Base-by-base conservation (phyloP, 2,329 filamentous ascomycete species). In the Talaromyces sp. region DNA sequence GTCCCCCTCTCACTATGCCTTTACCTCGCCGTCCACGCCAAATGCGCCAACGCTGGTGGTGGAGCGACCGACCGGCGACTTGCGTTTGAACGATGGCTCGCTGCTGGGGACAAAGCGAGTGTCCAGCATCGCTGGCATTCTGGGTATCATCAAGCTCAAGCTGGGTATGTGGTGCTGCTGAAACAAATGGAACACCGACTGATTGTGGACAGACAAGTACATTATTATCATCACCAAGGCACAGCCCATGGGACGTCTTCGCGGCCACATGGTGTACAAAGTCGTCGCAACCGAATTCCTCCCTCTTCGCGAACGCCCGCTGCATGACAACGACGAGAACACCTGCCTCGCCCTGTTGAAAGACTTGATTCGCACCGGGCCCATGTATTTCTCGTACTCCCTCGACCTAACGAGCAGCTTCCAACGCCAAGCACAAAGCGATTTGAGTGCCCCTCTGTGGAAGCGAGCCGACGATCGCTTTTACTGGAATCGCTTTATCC, bases 311-410 rank as follows among this genome's bases (percentile, higher is more conserved):
- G 94, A 97, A 78, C 89, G 91, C 66, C 88, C 91, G 66, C 86
- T 97, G 63, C 91, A 90, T 76, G 94, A 99, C 71, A 86, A 88
- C 51, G 94, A 99, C 73, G 94, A 99, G 81, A 93, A 97, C 76
- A 89, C 86, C 67, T 97, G 97, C 75, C 83, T 97, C 58, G 78
- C 81, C 55, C 82, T 97, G 58, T 84, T 99, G 67, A 92, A 92
- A 75, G 85, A 83, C 54, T 87, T 94, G 64, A 83, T 99, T 67
- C 89, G 89, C 73, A 87, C 85, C 12, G 90, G 90, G 0, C 91
- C 93, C 9, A 92, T 97, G 88, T 97, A 96, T 83, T 99, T 97
- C 71, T 97, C 94, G 60, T 99, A 99, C 80, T 93, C 92, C 9
- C 86, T 96, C 74, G 94, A 99, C 76, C 84, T 99, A 65, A 99